Percentiles rank a stretch among this genome's conserved stretches.
Evolutionary conservation across 1,284 basidiomycete genomes (phyloP).

Genomic region (Heimioporus punctisporus): DNA sequence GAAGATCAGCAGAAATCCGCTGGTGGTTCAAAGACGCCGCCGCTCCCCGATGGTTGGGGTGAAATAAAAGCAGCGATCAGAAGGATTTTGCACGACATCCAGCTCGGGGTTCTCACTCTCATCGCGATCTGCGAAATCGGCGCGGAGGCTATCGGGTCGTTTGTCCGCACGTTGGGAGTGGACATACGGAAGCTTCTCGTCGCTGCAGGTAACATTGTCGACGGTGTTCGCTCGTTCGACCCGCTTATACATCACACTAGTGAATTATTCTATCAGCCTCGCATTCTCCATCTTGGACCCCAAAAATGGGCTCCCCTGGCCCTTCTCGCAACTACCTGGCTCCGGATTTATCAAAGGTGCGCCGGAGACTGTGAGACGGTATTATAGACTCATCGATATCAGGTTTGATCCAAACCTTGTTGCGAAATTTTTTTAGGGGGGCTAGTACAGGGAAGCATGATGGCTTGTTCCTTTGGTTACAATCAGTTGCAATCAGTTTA

Average conservation of each 20-base stretch:
- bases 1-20: too few species aligned
- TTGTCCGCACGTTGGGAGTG: neutral
- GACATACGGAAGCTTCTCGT: neutral
- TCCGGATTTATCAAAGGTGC: slow-evolving; percentile 20
- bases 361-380: neutral
- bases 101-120: neutral
- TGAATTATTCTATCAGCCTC: slow-evolving; percentile 9
- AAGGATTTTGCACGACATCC: slow-evolving; percentile 3
- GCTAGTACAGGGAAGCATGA: neutral
- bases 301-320: slow-evolving; percentile 9
- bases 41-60: neutral
- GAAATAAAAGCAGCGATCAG: slow-evolving; percentile 4
- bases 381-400: neutral
- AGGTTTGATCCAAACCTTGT: slow-evolving; percentile 16
- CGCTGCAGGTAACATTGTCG: slow-evolving; percentile 7
- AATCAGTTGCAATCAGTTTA: slow-evolving; percentile 14
- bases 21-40: too few species aligned
- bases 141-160: neutral
- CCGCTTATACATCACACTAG: slow-evolving; percentile 3
- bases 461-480: slow-evolving; percentile 15
- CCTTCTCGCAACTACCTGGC: slow-evolving; percentile 12
- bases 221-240: neutral
- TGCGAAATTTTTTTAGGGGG: slow-evolving; percentile 14
- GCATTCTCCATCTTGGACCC: slow-evolving; percentile 11
- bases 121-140: neutral